Percentiles rank a stretch among this genome's conserved stretches.
phyloP scores from a whole-genome alignment of 2,329 filamentous ascomycete genomes.

The Cryphonectria naterciae region DNA sequence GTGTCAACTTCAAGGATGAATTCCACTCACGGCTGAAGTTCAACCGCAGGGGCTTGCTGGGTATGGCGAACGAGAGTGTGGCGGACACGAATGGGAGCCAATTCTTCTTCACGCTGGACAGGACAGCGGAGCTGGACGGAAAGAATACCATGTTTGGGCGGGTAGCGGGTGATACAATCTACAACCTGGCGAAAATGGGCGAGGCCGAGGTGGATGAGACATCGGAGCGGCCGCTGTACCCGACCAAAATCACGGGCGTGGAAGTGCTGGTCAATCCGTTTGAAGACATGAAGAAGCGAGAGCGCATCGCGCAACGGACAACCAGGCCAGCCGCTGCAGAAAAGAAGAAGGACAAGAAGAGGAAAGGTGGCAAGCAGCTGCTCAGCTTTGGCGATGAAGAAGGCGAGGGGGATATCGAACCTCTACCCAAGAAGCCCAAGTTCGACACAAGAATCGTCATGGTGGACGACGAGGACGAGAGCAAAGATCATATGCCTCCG shows the following conservation, averaged over 20 bases:
- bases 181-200: conserved; percentile 92
- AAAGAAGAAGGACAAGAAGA: conserved; percentile 67
- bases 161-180: conserved; percentile 91
- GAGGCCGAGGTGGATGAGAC: conserved; percentile 81
- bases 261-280: conserved; percentile 85
- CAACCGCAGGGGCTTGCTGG: conserved; percentile 85
- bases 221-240: conserved; percentile 83
- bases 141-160: conserved; percentile 95
- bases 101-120: conserved; percentile 93
- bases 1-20: conserved; percentile 76
- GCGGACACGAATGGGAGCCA: conserved; percentile 88
- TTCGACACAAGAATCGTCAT: conserved; percentile 78
- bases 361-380: conserved; percentile 75
- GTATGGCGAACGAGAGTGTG: conserved; percentile 90
- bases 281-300: conserved; percentile 75
- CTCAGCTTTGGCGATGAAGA: conserved; percentile 79
- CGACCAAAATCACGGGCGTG: conserved; percentile 73
- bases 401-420: conserved; percentile 58
- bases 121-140: conserved; percentile 80
- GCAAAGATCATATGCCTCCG: conserved; percentile 39
- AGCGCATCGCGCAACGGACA: conserved; percentile 57
- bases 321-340: conserved; percentile 48
- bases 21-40: conserved; percentile 92
- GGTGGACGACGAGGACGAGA: conserved; percentile 66
- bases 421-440: conserved; percentile 74